phyloP scores from a whole-genome alignment of 768 basidiomycete species.

The Botryobasidium botryosum region DNA sequence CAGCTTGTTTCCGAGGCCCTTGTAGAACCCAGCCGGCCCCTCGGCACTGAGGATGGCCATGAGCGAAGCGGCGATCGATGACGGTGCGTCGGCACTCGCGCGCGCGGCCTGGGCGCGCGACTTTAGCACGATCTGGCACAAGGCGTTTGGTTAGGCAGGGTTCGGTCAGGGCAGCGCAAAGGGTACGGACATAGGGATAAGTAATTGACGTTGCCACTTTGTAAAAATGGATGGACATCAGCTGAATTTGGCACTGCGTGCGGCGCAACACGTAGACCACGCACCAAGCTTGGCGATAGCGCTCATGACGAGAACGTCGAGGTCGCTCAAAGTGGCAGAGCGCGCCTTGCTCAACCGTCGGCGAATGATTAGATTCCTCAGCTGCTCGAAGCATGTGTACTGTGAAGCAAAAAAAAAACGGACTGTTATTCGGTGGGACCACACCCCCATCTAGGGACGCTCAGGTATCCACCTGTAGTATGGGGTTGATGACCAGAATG shows the following conservation, averaged over 20 bases:
- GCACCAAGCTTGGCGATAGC: slow-evolving; percentile 69
- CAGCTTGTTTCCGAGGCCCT: slow-evolving; percentile 75
- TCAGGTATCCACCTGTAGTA: slow-evolving; percentile 40
- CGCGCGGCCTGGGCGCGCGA: slow-evolving; percentile 64
- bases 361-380: slow-evolving; percentile 68
- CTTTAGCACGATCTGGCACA: slow-evolving; percentile 38
- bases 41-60: slow-evolving; percentile 67
- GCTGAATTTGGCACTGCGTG: slow-evolving; percentile 18
- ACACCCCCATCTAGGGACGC: no score
- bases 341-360: slow-evolving; percentile 39
- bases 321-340: slow-evolving; percentile 45
- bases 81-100: slow-evolving; percentile 54
- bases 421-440: no score
- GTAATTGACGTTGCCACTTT: slow-evolving; percentile 34
- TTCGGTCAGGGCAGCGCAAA: not conserved
- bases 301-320: slow-evolving; percentile 90
- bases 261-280: slow-evolving; percentile 21
- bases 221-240: not conserved
- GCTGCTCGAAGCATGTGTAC: slow-evolving; percentile 89
- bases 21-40: slow-evolving; percentile 70
- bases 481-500: slow-evolving; percentile 83
- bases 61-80: slow-evolving; percentile 57
- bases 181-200: slow-evolving; percentile 51
- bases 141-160: not conserved
- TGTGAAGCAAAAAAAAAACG: slow-evolving; percentile 20